Conservation (phyloP, 176 grass and related monocot genomes). For the Eragrostis curvula region DNA sequence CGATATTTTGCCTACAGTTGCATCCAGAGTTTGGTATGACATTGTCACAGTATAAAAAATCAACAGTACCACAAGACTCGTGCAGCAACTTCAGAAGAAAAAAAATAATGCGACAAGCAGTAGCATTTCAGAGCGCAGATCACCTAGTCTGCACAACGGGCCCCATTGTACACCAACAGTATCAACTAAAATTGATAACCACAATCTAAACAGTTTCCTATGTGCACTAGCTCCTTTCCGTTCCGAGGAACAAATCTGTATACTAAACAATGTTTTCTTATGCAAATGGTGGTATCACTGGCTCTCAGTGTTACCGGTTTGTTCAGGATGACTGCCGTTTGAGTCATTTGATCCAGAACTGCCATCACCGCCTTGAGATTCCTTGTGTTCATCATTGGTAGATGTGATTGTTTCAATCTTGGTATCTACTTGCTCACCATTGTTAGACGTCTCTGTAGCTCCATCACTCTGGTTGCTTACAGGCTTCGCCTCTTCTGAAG, state of each 20-base stretch:
- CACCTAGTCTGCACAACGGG: not conserved
- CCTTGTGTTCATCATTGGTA: constrained; percentile 17
- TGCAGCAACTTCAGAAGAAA: constrained; percentile 1
- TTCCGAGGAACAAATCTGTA: constrained; percentile 39
- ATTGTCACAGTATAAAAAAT: not conserved
- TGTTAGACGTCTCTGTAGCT: constrained; percentile 33
- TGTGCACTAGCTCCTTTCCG: constrained; percentile 37
- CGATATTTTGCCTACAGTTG: not conserved
- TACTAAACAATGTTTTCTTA: constrained; percentile 31
- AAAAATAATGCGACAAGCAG: constrained; percentile 10
- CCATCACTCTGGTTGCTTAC: constrained; percentile 34
- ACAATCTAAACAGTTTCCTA: constrained; percentile 38
- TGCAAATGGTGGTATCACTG: constrained; percentile 36
- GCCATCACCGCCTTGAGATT: constrained; percentile 22
- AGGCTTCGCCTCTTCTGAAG: constrained; percentile 42
- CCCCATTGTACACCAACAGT: constrained; percentile 7
- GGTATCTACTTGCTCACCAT: constrained; percentile 35
- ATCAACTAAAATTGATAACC: constrained; percentile 43
- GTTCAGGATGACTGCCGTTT: constrained; percentile 31
- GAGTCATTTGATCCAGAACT: constrained; percentile 32
- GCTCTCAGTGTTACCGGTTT: constrained; percentile 45
- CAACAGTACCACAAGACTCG: constrained; percentile 25
- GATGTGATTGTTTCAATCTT: constrained; percentile 46
- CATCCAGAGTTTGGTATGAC: constrained; percentile 5
- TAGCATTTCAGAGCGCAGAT: constrained; percentile 6